Evolutionary conservation across 768 basidiomycete genomes (phyloP).

Genomic region (Mycena filopes): DNA sequence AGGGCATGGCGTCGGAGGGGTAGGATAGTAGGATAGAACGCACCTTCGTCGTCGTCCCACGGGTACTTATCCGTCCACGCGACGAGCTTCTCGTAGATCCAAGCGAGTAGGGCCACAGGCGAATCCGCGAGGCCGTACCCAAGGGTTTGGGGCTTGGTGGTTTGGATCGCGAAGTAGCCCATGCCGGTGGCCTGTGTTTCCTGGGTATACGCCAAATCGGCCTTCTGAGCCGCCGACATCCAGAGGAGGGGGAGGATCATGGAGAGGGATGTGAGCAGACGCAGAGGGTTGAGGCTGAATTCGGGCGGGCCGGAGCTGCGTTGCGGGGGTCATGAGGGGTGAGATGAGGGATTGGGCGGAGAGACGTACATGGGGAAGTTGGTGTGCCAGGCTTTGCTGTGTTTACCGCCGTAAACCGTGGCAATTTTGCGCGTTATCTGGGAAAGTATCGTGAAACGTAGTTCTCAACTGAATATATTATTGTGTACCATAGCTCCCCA

Average conservation of each 20-base stretch:
- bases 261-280: not conserved
- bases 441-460: too few species aligned
- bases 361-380: constrained; percentile 46
- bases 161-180: constrained; percentile 45
- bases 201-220: constrained; percentile 32
- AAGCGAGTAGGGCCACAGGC: constrained; percentile 50
- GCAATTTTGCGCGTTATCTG: constrained; percentile 48
- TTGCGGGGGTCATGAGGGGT: too few species aligned
- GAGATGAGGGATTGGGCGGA: too few species aligned
- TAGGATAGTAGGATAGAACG: not conserved
- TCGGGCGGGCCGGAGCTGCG: not conserved
- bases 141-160: constrained; percentile 50
- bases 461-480: too few species aligned
- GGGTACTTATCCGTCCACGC: constrained; percentile 52
- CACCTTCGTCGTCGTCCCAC: constrained; percentile 65
- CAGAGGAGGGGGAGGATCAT: constrained; percentile 12
- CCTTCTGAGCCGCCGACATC: constrained; percentile 34
- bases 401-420: constrained; percentile 42
- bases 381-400: constrained; percentile 58
- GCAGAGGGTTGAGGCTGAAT: constrained; percentile 19
- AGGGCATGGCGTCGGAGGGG: constrained; percentile 21
- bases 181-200: constrained; percentile 34
- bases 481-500: constrained; percentile 42
- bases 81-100: constrained; percentile 42
- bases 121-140: constrained; percentile 59